These are phyloP conservation scores for Geotrichum reessii DNA, from an alignment of 1,139 yeast species.

Conservation along the genomic window DNA sequence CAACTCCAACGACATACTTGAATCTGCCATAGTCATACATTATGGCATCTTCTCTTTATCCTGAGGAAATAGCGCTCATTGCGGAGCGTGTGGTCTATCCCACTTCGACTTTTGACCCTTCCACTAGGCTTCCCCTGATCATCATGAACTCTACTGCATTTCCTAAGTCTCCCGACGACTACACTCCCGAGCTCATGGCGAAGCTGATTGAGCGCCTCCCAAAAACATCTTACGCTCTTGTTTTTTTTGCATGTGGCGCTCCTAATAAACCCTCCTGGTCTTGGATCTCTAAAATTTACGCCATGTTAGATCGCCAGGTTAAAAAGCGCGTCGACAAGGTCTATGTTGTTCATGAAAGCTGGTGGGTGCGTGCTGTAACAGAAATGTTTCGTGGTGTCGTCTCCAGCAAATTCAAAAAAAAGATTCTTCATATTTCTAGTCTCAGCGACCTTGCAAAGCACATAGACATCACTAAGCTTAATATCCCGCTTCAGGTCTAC, in stretches of 20 bases:
- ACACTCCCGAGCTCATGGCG: conserved; percentile 16
- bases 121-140: conserved; percentile 57
- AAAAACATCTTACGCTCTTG: conserved; percentile 51
- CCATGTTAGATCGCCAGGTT: conserved; percentile 55
- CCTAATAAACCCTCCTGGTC: conserved; percentile 54
- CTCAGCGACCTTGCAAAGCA: conserved; percentile 57
- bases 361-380: conserved; percentile 77
- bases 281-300: conserved; percentile 71
- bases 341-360: conserved; percentile 83
- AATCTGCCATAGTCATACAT: neutral
- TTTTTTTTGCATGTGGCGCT: conserved; percentile 76
- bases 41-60: neutral
- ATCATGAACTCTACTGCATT: conserved; percentile 69
- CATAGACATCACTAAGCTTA: conserved; percentile 68
- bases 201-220: conserved; percentile 43
- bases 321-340: conserved; percentile 54
- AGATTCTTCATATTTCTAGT: conserved; percentile 48
- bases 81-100: conserved; percentile 50
- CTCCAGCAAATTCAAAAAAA: conserved; percentile 41
- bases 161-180: conserved; percentile 34
- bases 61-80: conserved; percentile 11
- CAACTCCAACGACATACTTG: neutral
- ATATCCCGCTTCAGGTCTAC: conserved; percentile 72
- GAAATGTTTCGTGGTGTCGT: conserved; percentile 63
- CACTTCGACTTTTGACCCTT: conserved; percentile 54